These are phyloP conservation scores for Avena eriantha DNA, from an alignment of 176 grass and related monocot species.

Conservation along the genomic window DNA sequence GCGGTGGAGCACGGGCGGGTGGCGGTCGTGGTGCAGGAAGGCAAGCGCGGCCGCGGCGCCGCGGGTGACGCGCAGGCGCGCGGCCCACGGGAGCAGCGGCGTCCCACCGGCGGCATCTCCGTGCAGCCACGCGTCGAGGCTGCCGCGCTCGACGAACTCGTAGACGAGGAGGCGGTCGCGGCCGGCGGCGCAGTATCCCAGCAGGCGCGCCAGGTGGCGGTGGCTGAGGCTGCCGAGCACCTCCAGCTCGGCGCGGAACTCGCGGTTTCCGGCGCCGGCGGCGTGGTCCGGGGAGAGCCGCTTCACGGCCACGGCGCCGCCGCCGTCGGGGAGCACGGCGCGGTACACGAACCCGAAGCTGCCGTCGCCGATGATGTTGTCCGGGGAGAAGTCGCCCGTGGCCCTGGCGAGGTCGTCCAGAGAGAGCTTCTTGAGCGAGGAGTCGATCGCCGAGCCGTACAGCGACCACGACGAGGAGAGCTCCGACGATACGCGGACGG, in stretches of 20 bases:
- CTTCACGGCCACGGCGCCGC: constrained; percentile 70
- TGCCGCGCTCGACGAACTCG: constrained; percentile 79
- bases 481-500: background rate
- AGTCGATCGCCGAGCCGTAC: constrained; percentile 15
- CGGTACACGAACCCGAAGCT: constrained; percentile 96
- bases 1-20: constrained; percentile 73
- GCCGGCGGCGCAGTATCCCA: constrained; percentile 77
- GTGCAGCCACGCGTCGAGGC: constrained; percentile 84
- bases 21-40: constrained; percentile 79
- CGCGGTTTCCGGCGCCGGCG: constrained; percentile 62
- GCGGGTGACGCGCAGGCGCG: constrained; percentile 56
- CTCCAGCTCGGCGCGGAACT: constrained; percentile 85
- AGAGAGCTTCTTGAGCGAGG: constrained; percentile 60
- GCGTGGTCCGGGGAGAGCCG: constrained; percentile 61
- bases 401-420: constrained; percentile 66
- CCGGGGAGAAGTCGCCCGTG: constrained; percentile 69
- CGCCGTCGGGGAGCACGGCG: constrained; percentile 60
- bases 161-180: constrained; percentile 82
- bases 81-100: constrained; percentile 48
- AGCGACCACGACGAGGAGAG: constrained; percentile 41
- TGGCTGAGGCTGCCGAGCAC: constrained; percentile 77
- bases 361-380: constrained; percentile 88
- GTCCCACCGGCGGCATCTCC: background rate
- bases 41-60: constrained; percentile 66
- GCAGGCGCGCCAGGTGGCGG: constrained; percentile 71